phyloP scores from a whole-genome alignment of 1,139 yeast species.

The Suhomyces maxii region DNA sequence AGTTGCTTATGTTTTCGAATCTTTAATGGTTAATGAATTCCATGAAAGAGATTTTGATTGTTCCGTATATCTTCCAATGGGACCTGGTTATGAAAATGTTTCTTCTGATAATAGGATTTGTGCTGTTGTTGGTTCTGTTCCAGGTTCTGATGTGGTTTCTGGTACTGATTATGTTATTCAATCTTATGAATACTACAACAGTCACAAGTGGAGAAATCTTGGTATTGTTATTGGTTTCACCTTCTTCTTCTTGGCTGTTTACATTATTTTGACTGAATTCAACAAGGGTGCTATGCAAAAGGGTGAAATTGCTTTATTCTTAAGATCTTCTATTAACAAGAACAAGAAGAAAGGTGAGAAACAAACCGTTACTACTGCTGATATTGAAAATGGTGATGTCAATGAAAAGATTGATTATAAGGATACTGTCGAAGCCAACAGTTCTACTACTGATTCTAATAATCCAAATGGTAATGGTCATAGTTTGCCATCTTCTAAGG shows the following conservation, averaged over 20 bases:
- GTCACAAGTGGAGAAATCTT: conserved; percentile 81
- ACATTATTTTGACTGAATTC: conserved; percentile 59
- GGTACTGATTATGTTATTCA: conserved; percentile 58
- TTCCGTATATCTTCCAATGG: conserved; percentile 53
- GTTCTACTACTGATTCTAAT: conserved; percentile 7
- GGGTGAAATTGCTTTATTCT: conserved; percentile 79
- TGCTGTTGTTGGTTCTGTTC: conserved; percentile 58
- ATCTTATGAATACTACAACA: conserved; percentile 49
- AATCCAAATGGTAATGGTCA: conserved; percentile 3
- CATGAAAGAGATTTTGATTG: conserved; percentile 42
- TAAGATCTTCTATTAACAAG: conserved; percentile 31
- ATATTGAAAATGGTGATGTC: conserved; percentile 16
- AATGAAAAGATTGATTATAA: conserved; percentile 18
- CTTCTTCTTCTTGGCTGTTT: conserved; percentile 54
- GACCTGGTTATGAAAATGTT: conserved; percentile 43
- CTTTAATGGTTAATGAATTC: conserved; percentile 65
- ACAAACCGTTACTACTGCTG: conserved; percentile 18
- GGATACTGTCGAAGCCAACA: conserved; percentile 16
- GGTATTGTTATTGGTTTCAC: conserved; percentile 66
- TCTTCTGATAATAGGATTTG: conserved; percentile 52
- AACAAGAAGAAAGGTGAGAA: conserved; percentile 27
- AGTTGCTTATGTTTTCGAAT: conserved; percentile 65
- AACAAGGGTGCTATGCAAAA: conserved; percentile 77
- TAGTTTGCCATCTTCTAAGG: conserved; percentile 14
- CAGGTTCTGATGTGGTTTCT: conserved; percentile 54